Evolutionary conservation across 208 protist species (phyloP).

Genomic region (Trichomonas vaginalis): DNA sequence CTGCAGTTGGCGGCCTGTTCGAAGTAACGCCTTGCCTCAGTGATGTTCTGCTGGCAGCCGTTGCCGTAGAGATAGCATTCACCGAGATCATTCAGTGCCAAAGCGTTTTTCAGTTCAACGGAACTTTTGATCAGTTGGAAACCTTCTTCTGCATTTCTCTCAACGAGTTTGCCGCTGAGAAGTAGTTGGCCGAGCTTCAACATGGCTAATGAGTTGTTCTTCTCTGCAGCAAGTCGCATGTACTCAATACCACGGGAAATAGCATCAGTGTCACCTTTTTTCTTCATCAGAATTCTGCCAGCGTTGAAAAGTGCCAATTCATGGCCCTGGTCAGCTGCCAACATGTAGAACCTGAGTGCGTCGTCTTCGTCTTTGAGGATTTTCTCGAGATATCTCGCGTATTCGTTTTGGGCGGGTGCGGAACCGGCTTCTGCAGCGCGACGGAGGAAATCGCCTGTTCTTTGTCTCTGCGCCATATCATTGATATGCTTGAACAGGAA

Average conservation of each 20-base stretch:
- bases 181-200: not conserved
- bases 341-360: not conserved
- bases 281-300: not conserved
- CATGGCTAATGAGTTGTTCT: not conserved
- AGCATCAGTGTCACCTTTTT: not conserved
- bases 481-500: not conserved
- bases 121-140: not conserved
- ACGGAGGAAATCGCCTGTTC: not conserved
- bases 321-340: not conserved
- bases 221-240: not conserved
- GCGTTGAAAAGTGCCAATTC: not conserved
- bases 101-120: not conserved
- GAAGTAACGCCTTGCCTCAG: not conserved
- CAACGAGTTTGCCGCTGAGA: not conserved
- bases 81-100: not conserved
- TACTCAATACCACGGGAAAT: not conserved
- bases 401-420: not conserved
- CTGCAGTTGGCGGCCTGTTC: not conserved
- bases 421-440: not conserved
- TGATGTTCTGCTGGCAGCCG: not conserved
- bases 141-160: not conserved
- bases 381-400: not conserved
- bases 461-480: not conserved
- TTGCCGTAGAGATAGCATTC: not conserved
- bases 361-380: not conserved